A percentile compares a stretch with the other conserved stretches of the same genome.
Conservation (phyloP, 2,329 filamentous ascomycete species). For the Hymenoscyphus repandus region DNA sequence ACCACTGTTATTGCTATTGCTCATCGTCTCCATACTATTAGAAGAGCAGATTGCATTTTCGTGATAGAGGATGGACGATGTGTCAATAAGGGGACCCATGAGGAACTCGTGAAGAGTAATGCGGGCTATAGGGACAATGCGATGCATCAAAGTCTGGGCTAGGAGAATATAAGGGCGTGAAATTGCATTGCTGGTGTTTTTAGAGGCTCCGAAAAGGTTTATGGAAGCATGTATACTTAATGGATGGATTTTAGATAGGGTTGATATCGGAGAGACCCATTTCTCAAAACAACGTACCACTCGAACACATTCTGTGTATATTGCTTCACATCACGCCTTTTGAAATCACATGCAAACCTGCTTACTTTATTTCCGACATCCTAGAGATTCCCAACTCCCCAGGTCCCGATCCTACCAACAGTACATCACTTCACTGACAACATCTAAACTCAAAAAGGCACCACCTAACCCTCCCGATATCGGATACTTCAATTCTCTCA, state of each 20-base stretch:
- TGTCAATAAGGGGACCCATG: conserved; percentile 47
- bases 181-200: background rate
- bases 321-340: background rate
- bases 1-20: conserved; percentile 56
- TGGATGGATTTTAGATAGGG: no score
- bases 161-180: background rate
- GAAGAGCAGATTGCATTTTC: conserved; percentile 52
- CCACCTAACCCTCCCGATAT: background rate
- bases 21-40: conserved; percentile 51
- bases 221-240: background rate
- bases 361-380: no score
- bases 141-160: conserved; percentile 36
- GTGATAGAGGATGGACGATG: conserved; percentile 49
- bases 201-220: background rate
- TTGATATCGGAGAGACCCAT: no score
- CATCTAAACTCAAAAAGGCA: background rate
- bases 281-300: background rate
- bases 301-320: background rate
- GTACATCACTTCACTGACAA: background rate
- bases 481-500: background rate
- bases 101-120: conserved; percentile 46
- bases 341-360: no score
- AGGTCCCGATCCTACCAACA: background rate
- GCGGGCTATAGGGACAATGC: conserved; percentile 46
- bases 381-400: no score